phyloP scores from a whole-genome alignment of 441 rosid genomes.

The Populus hybrid region DNA sequence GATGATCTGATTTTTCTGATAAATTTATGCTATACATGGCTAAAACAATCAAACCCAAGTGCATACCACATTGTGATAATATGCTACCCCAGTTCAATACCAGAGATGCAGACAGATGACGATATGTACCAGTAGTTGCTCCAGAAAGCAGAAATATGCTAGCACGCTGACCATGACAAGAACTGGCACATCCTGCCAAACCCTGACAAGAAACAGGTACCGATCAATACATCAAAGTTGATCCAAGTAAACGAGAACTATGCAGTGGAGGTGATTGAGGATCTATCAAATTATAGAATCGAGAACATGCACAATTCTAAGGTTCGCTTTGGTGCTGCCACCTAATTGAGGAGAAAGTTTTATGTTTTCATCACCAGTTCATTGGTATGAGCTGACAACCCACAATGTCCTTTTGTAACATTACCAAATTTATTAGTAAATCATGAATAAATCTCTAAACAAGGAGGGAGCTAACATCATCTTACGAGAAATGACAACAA shows the following conservation, averaged over 20 bases:
- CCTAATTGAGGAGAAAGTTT: not conserved
- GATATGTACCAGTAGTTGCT: conserved; percentile 57
- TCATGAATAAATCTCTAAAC: not conserved
- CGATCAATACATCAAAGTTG: conserved; percentile 6
- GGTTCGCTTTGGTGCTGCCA: not conserved
- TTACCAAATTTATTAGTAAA: not conserved
- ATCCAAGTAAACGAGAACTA: not conserved
- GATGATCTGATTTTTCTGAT: not conserved
- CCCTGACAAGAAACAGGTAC: conserved; percentile 33
- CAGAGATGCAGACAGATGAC: not conserved
- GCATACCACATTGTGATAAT: not conserved
- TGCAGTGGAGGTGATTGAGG: not conserved
- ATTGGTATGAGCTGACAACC: not conserved
- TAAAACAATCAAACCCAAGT: not conserved
- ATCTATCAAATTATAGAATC: not conserved
- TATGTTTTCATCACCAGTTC: not conserved
- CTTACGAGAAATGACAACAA: no score
- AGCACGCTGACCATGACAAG: conserved; percentile 69
- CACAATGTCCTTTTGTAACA: not conserved
- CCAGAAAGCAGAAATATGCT: conserved; percentile 60
- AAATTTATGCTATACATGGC: not conserved
- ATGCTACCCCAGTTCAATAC: not conserved
- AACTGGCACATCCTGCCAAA: conserved; percentile 69
- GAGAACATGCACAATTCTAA: not conserved
- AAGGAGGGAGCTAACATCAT: no score